Evolutionary conservation across 2,329 filamentous ascomycete genomes (phyloP).

Genomic region (Penicillium sclerotigenum): DNA sequence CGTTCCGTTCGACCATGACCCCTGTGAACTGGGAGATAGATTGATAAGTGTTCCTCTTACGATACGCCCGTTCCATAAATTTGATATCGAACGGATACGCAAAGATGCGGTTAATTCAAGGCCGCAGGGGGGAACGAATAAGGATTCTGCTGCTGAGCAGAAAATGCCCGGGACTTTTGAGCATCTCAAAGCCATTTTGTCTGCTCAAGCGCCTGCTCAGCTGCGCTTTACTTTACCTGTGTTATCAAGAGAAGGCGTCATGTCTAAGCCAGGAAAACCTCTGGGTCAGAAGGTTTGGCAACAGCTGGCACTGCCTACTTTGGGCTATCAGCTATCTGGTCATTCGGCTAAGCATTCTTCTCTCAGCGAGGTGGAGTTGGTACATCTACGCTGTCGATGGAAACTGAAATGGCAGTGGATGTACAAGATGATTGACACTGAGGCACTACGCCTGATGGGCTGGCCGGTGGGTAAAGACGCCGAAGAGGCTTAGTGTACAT

Average conservation of each 20-base stretch:
- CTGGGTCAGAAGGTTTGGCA: slow-evolving; percentile 1
- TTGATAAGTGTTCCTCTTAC: slow-evolving; percentile 24
- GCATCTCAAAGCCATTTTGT: slow-evolving; percentile 20
- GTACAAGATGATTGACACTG: slow-evolving; percentile 40
- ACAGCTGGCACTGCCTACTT: slow-evolving; percentile 30
- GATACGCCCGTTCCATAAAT: slow-evolving; percentile 40
- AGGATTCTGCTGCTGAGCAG: not conserved
- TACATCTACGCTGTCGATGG: slow-evolving; percentile 13
- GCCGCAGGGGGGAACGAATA: not conserved
- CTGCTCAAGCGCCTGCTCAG: slow-evolving; percentile 32
- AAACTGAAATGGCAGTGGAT: slow-evolving; percentile 39
- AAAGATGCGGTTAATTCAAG: slow-evolving; percentile 4
- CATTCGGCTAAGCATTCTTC: not conserved
- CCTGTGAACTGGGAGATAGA: not conserved
- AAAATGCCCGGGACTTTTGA: slow-evolving; percentile 1
- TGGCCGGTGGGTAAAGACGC: slow-evolving; percentile 23
- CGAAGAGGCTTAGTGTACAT: slow-evolving; percentile 27
- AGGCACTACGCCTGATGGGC: slow-evolving; percentile 33
- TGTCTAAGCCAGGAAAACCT: not conserved
- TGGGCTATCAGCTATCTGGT: slow-evolving; percentile 21
- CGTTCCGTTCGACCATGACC: slow-evolving; percentile 2
- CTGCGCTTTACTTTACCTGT: slow-evolving; percentile 45
- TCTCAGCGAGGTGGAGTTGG: slow-evolving; percentile 7
- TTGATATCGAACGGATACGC: slow-evolving; percentile 30
- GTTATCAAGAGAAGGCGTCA: slow-evolving; percentile 18